phyloP scores from a whole-genome alignment of 1,284 basidiomycete genomes.

The Cutaneotrichosporon mucoides region DNA sequence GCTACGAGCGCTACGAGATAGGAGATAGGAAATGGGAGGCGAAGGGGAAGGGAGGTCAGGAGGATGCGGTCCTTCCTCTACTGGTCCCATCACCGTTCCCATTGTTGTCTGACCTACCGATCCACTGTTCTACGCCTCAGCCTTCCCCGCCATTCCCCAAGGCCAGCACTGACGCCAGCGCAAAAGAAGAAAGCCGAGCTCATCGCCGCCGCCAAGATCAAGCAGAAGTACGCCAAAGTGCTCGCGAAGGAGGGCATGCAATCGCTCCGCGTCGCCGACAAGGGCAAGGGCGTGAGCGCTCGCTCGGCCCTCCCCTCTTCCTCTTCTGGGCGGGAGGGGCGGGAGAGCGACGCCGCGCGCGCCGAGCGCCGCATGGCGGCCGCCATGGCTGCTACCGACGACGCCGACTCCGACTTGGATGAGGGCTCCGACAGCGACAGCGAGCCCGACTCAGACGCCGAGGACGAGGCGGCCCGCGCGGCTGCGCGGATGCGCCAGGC shows the following conservation, averaged over 20 bases:
- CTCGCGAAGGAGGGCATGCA: slow-evolving; percentile 50
- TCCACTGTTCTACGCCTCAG: too few relatives aligned
- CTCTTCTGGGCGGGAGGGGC: background rate
- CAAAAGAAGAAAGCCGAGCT: slow-evolving; percentile 54
- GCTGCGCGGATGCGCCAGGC: slow-evolving; percentile 1
- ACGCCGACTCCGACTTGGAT: slow-evolving; percentile 4
- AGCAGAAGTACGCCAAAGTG: slow-evolving; percentile 53
- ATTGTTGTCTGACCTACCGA: too few relatives aligned
- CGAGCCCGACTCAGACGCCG: slow-evolving; percentile 3
- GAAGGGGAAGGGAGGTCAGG: too few relatives aligned
- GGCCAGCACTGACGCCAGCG: slow-evolving; percentile 31
- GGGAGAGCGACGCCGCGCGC: background rate
- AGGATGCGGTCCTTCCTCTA: too few relatives aligned
- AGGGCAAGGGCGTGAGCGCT: slow-evolving; percentile 10
- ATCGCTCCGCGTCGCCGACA: slow-evolving; percentile 32
- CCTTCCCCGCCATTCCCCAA: too few relatives aligned
- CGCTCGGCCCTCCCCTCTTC: background rate
- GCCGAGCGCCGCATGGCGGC: background rate
- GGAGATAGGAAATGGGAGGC: too few relatives aligned
- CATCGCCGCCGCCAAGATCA: slow-evolving; percentile 54
- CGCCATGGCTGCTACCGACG: background rate
- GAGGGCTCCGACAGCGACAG: slow-evolving; percentile 2
- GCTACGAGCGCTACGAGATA: background rate
- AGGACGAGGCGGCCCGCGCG: slow-evolving; percentile 3
- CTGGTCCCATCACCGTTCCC: too few relatives aligned